phyloP scores from a whole-genome alignment of 768 basidiomycete genomes.

The Sporobolomyces pararoseus region DNA sequence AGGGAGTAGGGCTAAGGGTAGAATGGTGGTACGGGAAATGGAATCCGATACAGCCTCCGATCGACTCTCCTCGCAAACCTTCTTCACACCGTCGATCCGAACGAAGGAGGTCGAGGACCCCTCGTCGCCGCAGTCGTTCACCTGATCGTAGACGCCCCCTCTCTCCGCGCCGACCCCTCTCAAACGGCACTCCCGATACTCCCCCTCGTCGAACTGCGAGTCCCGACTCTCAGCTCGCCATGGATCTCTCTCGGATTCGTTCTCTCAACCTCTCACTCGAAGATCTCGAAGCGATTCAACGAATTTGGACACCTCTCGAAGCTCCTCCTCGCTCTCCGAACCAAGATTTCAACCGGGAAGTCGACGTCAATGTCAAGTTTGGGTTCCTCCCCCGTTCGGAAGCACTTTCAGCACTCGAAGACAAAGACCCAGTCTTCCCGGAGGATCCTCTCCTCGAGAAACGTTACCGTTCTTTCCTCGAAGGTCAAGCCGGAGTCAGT shows the following conservation, averaged over 20 bases:
- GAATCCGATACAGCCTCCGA: too few relatives aligned
- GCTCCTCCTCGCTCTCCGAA: not conserved
- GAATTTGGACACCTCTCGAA: not conserved
- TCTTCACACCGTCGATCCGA: too few relatives aligned
- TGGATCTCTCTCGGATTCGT: not conserved
- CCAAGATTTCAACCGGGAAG: not conserved
- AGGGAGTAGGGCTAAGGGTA: too few relatives aligned
- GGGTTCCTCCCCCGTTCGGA: not conserved
- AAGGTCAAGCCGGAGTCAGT: conserved; percentile 5
- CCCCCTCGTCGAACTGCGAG: too few relatives aligned
- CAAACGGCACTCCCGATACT: too few relatives aligned
- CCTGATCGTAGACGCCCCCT: too few relatives aligned
- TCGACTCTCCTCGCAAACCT: too few relatives aligned
- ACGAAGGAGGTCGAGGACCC: too few relatives aligned
- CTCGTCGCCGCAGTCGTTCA: too few relatives aligned
- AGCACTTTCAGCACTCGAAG: not conserved
- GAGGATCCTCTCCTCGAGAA: not conserved
- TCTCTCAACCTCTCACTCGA: not conserved
- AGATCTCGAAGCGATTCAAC: not conserved
- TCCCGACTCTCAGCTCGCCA: not conserved
- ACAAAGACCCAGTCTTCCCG: not conserved
- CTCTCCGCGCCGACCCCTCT: too few relatives aligned
- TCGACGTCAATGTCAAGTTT: not conserved
- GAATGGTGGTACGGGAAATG: too few relatives aligned
- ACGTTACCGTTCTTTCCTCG: conserved; percentile 7